Evolutionary conservation across 2,329 filamentous ascomycete species (phyloP).

Genomic region (Pyrenophora tritici-repentis): DNA sequence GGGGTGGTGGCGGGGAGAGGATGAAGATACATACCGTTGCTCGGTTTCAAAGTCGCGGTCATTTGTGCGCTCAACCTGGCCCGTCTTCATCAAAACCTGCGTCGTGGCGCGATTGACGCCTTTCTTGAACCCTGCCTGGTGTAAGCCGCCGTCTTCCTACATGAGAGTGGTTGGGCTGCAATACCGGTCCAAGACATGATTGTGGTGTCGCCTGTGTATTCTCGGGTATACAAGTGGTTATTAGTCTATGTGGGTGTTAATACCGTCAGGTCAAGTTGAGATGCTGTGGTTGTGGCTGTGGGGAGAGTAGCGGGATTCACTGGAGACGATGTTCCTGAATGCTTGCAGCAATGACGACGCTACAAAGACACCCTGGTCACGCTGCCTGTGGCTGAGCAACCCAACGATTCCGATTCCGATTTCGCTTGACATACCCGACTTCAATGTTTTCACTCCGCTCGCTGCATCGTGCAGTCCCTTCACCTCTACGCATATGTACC

Average conservation of each 20-base stretch:
- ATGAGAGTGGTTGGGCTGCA: conserved; percentile 18
- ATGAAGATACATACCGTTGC: conserved; percentile 66
- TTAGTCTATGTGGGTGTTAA: not conserved
- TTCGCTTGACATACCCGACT: conserved; percentile 9
- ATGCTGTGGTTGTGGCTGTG: conserved; percentile 1
- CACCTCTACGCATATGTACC: conserved; percentile 9
- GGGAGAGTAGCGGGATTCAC: conserved; percentile 8
- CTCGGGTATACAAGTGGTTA: not conserved
- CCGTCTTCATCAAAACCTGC: conserved; percentile 99
- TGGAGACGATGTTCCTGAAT: conserved; percentile 15
- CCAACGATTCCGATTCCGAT: conserved; percentile 1
- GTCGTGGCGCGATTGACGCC: conserved; percentile 99
- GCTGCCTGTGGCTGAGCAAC: conserved; percentile 20
- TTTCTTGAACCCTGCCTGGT: conserved; percentile 76
- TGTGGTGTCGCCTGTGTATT: conserved; percentile 18
- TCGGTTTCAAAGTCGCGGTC: conserved; percentile 99
- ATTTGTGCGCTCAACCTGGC: conserved; percentile 97
- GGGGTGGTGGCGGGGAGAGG: conserved; percentile 5
- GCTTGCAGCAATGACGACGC: conserved; percentile 34
- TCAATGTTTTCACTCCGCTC: conserved; percentile 29
- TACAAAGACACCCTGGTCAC: conserved; percentile 15
- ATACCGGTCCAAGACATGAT: conserved; percentile 64
- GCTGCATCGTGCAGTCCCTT: conserved; percentile 24
- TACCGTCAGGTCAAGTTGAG: not conserved
- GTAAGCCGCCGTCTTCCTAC: conserved; percentile 27